A percentile compares a stretch with the other conserved stretches of the same genome.
Evolutionary conservation across 768 basidiomycete genomes (phyloP).

Genomic region (Calocybe gangraenosa): DNA sequence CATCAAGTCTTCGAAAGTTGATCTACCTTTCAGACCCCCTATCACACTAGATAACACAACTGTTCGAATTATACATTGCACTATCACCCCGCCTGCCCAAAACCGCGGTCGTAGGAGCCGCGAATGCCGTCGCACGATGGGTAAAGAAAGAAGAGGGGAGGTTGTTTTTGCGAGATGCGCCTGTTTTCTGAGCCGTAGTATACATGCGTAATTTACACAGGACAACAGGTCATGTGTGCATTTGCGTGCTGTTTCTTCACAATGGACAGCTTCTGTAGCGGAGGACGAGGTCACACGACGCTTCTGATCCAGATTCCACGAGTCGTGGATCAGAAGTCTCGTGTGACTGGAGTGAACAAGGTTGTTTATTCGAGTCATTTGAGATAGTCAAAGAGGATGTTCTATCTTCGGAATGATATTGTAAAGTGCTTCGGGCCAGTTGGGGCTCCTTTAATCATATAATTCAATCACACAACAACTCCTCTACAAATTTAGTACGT

Average conservation of each 20-base stretch:
- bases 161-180: slow-evolving; percentile 85
- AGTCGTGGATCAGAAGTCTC: neutral
- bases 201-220: too few relatives aligned
- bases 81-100: slow-evolving; percentile 84
- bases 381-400: too few relatives aligned
- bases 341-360: too few relatives aligned
- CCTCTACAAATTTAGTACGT: too few relatives aligned
- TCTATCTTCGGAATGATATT: too few relatives aligned
- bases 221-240: too few relatives aligned
- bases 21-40: neutral
- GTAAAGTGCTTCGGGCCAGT: too few relatives aligned
- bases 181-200: slow-evolving; percentile 59
- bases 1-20: neutral
- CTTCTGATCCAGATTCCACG: too few relatives aligned
- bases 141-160: slow-evolving; percentile 81
- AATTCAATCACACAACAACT: too few relatives aligned
- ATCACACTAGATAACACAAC: slow-evolving; percentile 73
- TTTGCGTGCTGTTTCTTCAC: neutral
- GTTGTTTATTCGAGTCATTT: neutral
- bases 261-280: too few relatives aligned
- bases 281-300: too few relatives aligned
- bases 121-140: slow-evolving; percentile 88
- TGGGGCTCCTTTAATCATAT: too few relatives aligned
- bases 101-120: slow-evolving; percentile 81
- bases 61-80: slow-evolving; percentile 87